Conservation (phyloP, 768 basidiomycete species). For the Boletus barrowsii region DNA sequence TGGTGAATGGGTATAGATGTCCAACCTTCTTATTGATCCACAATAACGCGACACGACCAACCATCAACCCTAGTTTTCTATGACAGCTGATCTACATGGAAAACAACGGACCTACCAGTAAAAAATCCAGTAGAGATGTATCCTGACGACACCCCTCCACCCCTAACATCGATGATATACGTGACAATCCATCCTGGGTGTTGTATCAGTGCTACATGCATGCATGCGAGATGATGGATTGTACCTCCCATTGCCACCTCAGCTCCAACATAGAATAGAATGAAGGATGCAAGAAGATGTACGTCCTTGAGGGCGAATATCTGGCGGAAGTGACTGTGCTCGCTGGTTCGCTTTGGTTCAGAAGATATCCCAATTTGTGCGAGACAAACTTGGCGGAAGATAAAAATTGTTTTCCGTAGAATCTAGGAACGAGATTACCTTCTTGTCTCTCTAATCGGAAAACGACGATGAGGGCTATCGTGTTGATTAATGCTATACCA, state of each 20-base stretch:
- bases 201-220: background rate
- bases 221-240: background rate
- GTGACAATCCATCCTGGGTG: slow-evolving; percentile 65
- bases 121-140: slow-evolving; percentile 36
- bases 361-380: slow-evolving; percentile 19
- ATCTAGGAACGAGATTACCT: no score
- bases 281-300: slow-evolving; percentile 45
- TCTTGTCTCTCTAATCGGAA: slow-evolving; percentile 53
- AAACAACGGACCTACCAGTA: no score
- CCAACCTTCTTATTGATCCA: slow-evolving; percentile 25
- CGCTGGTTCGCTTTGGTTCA: slow-evolving; percentile 18
- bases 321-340: slow-evolving; percentile 42
- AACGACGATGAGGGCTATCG: slow-evolving; percentile 36
- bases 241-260: slow-evolving; percentile 39
- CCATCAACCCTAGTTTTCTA: slow-evolving; percentile 21
- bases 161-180: slow-evolving; percentile 43
- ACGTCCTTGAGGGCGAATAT: slow-evolving; percentile 42
- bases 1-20: background rate
- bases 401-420: no score
- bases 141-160: slow-evolving; percentile 41
- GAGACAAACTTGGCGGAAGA: no score
- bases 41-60: slow-evolving; percentile 27
- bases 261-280: slow-evolving; percentile 47
- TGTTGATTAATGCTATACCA: slow-evolving; percentile 59
- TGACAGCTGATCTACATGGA: background rate